Conservation (phyloP, 2,329 filamentous ascomycete genomes). For the Aspergillaceae sp. region DNA sequence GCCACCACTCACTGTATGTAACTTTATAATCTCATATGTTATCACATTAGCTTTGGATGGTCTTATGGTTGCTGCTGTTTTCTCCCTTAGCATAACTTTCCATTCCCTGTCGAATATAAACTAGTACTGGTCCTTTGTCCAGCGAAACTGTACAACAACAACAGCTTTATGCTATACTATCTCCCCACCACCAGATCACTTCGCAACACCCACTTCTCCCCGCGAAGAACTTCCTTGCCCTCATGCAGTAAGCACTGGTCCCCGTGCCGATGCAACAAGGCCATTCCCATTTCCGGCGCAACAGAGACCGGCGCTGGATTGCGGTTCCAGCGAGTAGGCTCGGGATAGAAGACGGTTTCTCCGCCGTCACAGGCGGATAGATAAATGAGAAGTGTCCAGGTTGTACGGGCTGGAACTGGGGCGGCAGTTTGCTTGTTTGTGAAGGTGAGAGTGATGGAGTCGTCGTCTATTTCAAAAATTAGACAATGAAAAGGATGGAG, state of each 20-base stretch:
- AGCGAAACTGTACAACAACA: too few relatives aligned
- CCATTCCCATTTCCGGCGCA: conserved; percentile 71
- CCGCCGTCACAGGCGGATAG: conserved; percentile 77
- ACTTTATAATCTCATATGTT: not conserved
- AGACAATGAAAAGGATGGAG: too few relatives aligned
- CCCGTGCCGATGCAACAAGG: conserved; percentile 80
- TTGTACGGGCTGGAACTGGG: conserved; percentile 56
- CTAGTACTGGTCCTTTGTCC: too few relatives aligned
- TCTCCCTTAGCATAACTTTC: not conserved
- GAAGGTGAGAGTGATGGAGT: conserved; percentile 65
- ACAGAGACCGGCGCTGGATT: conserved; percentile 59
- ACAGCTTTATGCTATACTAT: conserved; percentile 10
- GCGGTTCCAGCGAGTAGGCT: conserved; percentile 39
- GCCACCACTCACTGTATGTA: not conserved
- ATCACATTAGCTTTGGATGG: too few relatives aligned
- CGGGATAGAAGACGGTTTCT: conserved; percentile 85
- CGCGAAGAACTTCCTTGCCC: conserved; percentile 65
- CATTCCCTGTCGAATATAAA: not conserved
- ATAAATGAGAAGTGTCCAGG: conserved; percentile 86
- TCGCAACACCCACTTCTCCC: conserved; percentile 86
- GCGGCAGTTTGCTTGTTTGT: conserved; percentile 34
- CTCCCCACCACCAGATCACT: conserved; percentile 57
- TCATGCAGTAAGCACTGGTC: conserved; percentile 85
- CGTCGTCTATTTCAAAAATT: conserved; percentile 57
- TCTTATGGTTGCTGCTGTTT: too few relatives aligned